Conservation (phyloP, 202 grass and related monocot species). For the Musa balbisiana region DNA sequence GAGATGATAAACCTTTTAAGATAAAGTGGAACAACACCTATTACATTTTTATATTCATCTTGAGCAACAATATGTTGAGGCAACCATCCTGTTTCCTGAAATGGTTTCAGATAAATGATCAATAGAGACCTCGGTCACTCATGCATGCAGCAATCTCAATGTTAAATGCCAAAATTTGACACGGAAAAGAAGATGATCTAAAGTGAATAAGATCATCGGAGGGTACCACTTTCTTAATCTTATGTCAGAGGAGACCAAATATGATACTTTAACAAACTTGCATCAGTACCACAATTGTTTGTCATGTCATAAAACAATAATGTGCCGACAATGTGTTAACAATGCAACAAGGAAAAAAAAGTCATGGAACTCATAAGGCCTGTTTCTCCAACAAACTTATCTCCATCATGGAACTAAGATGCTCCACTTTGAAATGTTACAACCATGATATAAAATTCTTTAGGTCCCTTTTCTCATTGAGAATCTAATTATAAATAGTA, state of each 20-base stretch:
- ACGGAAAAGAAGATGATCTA: not conserved
- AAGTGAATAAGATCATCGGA: not conserved
- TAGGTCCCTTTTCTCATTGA: too few relatives aligned
- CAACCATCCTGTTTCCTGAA: constrained; percentile 98
- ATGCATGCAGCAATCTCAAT: not conserved
- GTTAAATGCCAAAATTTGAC: not conserved
- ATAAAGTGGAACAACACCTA: constrained; percentile 98
- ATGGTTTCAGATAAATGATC: constrained; percentile 27
- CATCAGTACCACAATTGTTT: not conserved
- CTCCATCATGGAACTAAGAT: too few relatives aligned
- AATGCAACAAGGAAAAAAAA: too few relatives aligned
- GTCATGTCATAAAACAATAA: not conserved
- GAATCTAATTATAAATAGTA: too few relatives aligned
- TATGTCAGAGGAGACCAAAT: not conserved
- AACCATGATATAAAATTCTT: too few relatives aligned
- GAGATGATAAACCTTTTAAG: constrained; percentile 79
- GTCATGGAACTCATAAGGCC: too few relatives aligned
- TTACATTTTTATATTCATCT: constrained; percentile 52
- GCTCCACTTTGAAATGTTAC: too few relatives aligned
- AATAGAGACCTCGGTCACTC: not conserved
- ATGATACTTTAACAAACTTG: not conserved
- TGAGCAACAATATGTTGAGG: constrained; percentile 88
- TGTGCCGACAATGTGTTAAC: not conserved
- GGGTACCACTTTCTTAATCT: not conserved
- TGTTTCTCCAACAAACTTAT: too few relatives aligned